Percentiles rank a stretch among this genome's conserved stretches.
These are phyloP conservation scores for Yamadazyma nakazawae DNA, from an alignment of 805 yeast genomes.

Conservation along the genomic window DNA sequence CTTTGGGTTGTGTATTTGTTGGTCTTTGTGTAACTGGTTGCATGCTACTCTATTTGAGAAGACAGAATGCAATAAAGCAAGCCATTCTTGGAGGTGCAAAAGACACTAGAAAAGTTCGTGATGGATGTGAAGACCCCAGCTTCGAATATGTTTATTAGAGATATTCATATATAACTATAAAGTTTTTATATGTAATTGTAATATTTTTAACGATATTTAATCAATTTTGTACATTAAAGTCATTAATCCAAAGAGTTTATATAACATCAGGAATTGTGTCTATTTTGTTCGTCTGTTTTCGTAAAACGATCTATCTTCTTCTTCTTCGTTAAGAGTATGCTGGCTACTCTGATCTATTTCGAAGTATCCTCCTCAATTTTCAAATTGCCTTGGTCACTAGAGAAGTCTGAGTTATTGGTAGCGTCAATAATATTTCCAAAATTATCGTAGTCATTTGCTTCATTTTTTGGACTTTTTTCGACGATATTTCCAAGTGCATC, in stretches of 20 bases:
- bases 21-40: background rate
- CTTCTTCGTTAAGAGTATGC: too few species aligned
- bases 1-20: constrained; percentile 31
- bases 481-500: constrained; percentile 21
- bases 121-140: constrained; percentile 5
- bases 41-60: background rate
- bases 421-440: constrained; percentile 5
- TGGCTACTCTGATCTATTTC: too few species aligned
- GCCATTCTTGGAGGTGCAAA: constrained; percentile 2
- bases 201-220: background rate
- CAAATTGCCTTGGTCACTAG: too few species aligned
- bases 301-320: too few species aligned
- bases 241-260: too few species aligned
- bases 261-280: constrained; percentile 1
- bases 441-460: background rate
- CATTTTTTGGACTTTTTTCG: too few species aligned
- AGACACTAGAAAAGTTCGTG: constrained; percentile 5
- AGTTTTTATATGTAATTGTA: background rate
- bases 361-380: too few species aligned
- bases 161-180: background rate
- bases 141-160: constrained; percentile 1
- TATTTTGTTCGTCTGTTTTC: constrained; percentile 12
- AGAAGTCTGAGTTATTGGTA: background rate
- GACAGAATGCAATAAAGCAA: background rate
- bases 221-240: too few species aligned